Conservation (phyloP, 2,329 filamentous ascomycete genomes). For the Sordariomycetes sp. region DNA sequence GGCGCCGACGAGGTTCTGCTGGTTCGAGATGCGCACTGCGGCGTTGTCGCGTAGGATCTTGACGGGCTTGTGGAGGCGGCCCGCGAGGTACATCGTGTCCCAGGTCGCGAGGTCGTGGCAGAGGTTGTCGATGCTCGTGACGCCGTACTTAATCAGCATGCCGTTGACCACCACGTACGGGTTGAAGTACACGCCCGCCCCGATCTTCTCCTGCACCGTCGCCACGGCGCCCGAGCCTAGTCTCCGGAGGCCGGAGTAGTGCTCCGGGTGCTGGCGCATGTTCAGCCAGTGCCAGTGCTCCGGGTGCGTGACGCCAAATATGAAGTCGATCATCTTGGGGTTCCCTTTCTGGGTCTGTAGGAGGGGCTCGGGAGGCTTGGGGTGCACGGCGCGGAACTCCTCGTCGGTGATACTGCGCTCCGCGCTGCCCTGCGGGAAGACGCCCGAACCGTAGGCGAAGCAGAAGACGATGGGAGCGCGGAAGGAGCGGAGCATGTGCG, state of each 20-base stretch:
- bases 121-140: slow-evolving; percentile 86
- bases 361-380: slow-evolving; percentile 70
- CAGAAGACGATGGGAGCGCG: slow-evolving; percentile 89
- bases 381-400: slow-evolving; percentile 58
- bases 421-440: slow-evolving; percentile 68
- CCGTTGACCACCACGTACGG: slow-evolving; percentile 92
- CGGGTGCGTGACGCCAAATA: slow-evolving; percentile 87
- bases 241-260: slow-evolving; percentile 79
- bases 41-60: slow-evolving; percentile 95
- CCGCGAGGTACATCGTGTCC: slow-evolving; percentile 94
- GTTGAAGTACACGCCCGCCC: slow-evolving; percentile 96
- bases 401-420: slow-evolving; percentile 43
- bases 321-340: slow-evolving; percentile 97
- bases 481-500: slow-evolving; percentile 84
- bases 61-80: slow-evolving; percentile 90
- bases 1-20: slow-evolving; percentile 88
- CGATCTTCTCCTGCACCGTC: slow-evolving; percentile 74
- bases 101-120: slow-evolving; percentile 79
- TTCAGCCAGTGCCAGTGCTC: slow-evolving; percentile 98
- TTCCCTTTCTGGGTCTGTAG: slow-evolving; percentile 75
- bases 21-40: slow-evolving; percentile 83
- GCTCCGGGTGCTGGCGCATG: slow-evolving; percentile 74
- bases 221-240: slow-evolving; percentile 80
- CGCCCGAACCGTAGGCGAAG: slow-evolving; percentile 94
- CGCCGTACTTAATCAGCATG: slow-evolving; percentile 94